These are phyloP conservation scores for Sordariomycetes sp. DNA, from an alignment of 2,329 filamentous ascomycete species.

Conservation along the genomic window DNA sequence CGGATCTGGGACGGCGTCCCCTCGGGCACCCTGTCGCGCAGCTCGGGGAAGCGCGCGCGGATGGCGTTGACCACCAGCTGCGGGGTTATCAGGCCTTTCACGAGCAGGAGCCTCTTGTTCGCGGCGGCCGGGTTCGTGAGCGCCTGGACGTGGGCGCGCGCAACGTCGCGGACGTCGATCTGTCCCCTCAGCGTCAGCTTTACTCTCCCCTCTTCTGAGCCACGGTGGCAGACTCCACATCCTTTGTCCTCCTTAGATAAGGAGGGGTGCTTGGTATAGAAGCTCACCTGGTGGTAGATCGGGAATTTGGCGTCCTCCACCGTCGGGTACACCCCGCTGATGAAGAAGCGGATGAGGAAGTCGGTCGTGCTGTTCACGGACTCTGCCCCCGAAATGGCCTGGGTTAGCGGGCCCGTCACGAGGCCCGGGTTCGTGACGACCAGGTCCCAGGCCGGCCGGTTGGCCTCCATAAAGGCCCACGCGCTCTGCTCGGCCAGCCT, in stretches of 20 bases:
- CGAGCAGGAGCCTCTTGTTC: background rate
- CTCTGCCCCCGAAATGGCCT: constrained; percentile 19
- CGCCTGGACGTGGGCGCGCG: constrained; percentile 30
- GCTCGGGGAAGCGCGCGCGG: background rate
- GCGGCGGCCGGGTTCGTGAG: constrained; percentile 16
- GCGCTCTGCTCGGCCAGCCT: constrained; percentile 22
- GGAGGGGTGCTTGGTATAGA: background rate
- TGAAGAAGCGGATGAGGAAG: background rate
- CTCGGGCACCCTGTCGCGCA: background rate
- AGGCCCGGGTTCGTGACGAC: constrained; percentile 32
- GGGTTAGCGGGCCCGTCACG: constrained; percentile 30
- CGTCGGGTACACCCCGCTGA: background rate
- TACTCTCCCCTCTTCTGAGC: constrained; percentile 27
- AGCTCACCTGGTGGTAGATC: constrained; percentile 5
- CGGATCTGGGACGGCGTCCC: background rate
- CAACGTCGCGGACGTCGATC: constrained; percentile 35
- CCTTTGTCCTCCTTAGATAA: background rate
- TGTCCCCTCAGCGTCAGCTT: constrained; percentile 29
- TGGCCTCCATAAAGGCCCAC: constrained; percentile 21
- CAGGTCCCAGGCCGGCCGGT: constrained; percentile 26
- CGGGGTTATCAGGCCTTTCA: background rate
- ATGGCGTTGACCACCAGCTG: background rate
- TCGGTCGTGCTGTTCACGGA: background rate
- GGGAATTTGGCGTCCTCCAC: background rate
- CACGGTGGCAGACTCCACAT: too few species aligned